These are phyloP conservation scores for Madurella fahalii DNA, from an alignment of 2,329 filamentous ascomycete genomes.

Conservation along the genomic window DNA sequence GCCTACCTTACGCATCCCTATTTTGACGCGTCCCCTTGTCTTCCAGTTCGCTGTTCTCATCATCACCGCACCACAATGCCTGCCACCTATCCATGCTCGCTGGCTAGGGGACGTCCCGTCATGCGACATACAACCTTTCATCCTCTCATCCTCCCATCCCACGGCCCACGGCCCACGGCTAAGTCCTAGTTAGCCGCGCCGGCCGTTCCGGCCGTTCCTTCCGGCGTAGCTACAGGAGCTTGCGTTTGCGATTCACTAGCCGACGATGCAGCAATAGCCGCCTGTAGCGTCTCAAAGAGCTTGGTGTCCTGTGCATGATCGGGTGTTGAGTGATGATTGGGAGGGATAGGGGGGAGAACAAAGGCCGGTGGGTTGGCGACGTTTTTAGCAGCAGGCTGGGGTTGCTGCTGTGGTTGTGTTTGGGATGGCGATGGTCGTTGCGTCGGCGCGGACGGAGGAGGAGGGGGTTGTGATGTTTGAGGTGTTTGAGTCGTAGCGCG, in stretches of 20 bases:
- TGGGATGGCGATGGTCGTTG: neutral
- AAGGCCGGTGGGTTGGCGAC: neutral
- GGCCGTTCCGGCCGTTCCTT: neutral
- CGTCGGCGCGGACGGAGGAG: neutral
- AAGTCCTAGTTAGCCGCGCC: neutral
- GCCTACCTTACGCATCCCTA: too few relatives aligned
- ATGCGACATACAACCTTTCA: too few relatives aligned
- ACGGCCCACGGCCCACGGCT: too few relatives aligned
- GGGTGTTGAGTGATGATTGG: conserved; percentile 14
- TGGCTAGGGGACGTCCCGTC: too few relatives aligned
- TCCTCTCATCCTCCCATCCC: too few relatives aligned
- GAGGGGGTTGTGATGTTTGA: neutral
- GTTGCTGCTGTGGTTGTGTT: neutral
- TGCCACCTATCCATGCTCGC: too few relatives aligned
- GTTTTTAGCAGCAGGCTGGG: neutral
- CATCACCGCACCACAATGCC: too few relatives aligned
- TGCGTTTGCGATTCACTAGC: neutral
- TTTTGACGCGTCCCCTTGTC: too few relatives aligned
- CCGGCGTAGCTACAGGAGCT: neutral
- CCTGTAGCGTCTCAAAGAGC: conserved; percentile 6
- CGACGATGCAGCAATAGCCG: conserved; percentile 3
- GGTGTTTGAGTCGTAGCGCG: neutral
- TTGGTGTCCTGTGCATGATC: conserved; percentile 12
- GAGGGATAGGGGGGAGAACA: conserved; percentile 8
- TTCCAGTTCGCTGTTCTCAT: too few relatives aligned